Evolutionary conservation across 768 basidiomycete genomes (phyloP), one percentile per base, ranked within the genome.

Genomic region (Termitomyces sp.): DNA sequence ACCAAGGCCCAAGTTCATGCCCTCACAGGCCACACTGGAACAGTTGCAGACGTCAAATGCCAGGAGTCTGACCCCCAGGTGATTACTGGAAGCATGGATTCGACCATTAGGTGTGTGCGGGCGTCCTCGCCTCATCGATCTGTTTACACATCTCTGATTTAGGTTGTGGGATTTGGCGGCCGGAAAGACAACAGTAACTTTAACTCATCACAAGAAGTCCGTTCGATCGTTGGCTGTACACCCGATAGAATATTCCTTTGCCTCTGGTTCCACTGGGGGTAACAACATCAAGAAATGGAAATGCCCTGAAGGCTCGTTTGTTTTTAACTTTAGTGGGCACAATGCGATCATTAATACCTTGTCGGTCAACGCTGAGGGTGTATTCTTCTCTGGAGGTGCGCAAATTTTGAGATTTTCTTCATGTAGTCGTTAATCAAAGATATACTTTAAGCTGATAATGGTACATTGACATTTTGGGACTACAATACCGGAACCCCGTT

Each of bases 211-310:
- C 79, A 98, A 98, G 73, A 99, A 99, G 72, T 93, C 91, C 14
- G 94, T 99, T 2, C 86, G 97, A 56, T 85, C 96, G 0, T 79
- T 99, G 47, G 90, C 96, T 5, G 86, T 99, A 54, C 95, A 98
- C 68, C 96, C 96, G 1, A 93, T 91, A 4, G 97, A 98, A 65
- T 98, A 94, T 76, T 90, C 89, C 32, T 99, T 99, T 66, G 97
- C 94, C 2, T 89, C 88, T 3, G 97, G 91, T 48, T 94, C 92
- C 25, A 91, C 96, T 0, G 97, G 97, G n/a, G 97, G 95, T 0
- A 98, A 98, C 77, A 98, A 98, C 71, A 98, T 99, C 76, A 99
- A 99, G 69, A 98, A 98, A 70, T 99, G 96, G 96, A 97, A 96
- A 65, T 98, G 94, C 64, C 97, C 97, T 5, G 93, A 98, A 61